Base-by-base conservation (phyloP, 345 rosid genomes). In the Cardamine resedifolia region DNA sequence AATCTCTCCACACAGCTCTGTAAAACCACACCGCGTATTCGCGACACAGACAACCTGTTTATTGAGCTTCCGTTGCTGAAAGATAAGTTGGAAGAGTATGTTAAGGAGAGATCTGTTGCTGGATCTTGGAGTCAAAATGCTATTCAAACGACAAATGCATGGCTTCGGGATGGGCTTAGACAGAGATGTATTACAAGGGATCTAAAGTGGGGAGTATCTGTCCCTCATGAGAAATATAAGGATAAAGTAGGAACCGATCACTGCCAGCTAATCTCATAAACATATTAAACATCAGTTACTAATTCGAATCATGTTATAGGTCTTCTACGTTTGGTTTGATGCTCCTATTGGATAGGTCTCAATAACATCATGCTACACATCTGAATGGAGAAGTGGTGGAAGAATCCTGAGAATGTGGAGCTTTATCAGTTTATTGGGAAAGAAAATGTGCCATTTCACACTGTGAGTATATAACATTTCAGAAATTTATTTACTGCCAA, bases 371-470 rank as follows among this genome's bases (percentile, higher is more conserved):
- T 88, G 94, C 85, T 96, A 92, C 79, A 88, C 97, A n/a, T 71
- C 87, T 51, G 91, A 96, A 34, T 96, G 99, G 98, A 96, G 83
- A 82, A 87, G 78, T 96, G 99, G 99, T 96, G 99, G 99, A 96
- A 96, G 84, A 86, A 92, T 80, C 98, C 98, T 76, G 87, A 90
- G 75, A 86, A 90, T 72, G 99, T 96, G 53, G 99, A 96, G 86
- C 81, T 96, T 66, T 92, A 78, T 81, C 99, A 95, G 81, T 95
- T 95, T 71, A 95, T 91, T 97, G 99, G 99, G 44, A 95, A 95
- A 81, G 99, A 91, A 77, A 96, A 96, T 71, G 92, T 92, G 62
- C 98, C 97, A 45, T 96, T 92, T 77, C 98, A 96, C 80, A 95
- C 99, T 21, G 99, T 91, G 81, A 85, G 97, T 84, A 16, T 64